Evolutionary conservation across 306 rosid genomes (phyloP), one percentile per base, ranked within the genome.

Genomic region (Ceratonia siliqua): DNA sequence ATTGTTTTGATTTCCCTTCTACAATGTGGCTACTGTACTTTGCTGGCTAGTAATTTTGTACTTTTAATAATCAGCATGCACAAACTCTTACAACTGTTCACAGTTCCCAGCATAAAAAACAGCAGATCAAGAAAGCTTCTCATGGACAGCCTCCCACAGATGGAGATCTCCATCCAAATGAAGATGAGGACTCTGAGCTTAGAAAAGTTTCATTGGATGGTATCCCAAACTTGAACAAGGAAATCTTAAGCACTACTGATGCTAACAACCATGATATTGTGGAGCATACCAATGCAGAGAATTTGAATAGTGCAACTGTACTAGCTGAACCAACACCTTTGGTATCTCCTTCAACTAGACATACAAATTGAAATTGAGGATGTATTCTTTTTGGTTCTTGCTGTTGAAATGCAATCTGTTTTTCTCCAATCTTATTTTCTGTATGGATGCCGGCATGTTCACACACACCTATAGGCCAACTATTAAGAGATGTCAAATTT

Each of bases 71-170:
- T 50, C 14, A 48, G 52, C 7, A 0, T 56, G 33, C 72, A 17
- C 48, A 14, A 57, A 77, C 58, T 66, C 55, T 57, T 35, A 75
- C 28, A 57, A 28, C 14, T 63, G 27, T 76, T 2, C 56, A 77
- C 88, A 90, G 99, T 81, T 83, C 95, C 18, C 83, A 79, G 61
- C 79, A 72, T 36, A 92, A 83, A 84, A 87, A 81, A 78, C 87
- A 80, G 12, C 86, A 87, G 12, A 38, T 81, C 75, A 89, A 83
- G 90, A 93, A 89, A 73, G 80, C 83, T 43, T 68, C 93, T 42
- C 59, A n/a, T 11, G 72, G 74, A 15, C 87, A 6, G 66, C 70
- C 88, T 74, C 75, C 88, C 2, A 52, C 61, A 5, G 86, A 78
- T 38, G 81, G 83, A 69, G 80, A 81, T 78, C 74, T 75, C 42